Evolutionary conservation across 2,329 filamentous ascomycete species (phyloP).

Genomic region (Exutisphaerella laricina): DNA sequence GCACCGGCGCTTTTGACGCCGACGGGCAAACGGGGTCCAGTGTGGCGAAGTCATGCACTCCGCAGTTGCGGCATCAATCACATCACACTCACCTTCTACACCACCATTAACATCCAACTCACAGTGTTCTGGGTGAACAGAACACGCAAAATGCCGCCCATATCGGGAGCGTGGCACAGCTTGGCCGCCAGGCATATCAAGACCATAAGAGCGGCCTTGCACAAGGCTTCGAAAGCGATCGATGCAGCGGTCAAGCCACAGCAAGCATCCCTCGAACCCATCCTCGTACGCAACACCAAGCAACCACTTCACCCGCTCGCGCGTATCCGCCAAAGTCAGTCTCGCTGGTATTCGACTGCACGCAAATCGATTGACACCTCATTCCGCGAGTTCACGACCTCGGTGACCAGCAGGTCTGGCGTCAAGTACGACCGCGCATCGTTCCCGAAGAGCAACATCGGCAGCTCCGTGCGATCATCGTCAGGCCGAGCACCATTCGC

Average conservation of each 20-base stretch:
- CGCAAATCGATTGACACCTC: constrained; percentile 41
- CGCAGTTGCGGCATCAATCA: constrained; percentile 2
- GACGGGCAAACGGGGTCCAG: not conserved
- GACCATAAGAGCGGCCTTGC: constrained; percentile 22
- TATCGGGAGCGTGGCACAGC: constrained; percentile 35
- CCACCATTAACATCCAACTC: constrained; percentile 8
- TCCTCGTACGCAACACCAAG: constrained; percentile 52
- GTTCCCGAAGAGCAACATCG: constrained; percentile 53
- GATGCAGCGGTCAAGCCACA: constrained; percentile 35
- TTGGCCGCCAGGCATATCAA: constrained; percentile 30
- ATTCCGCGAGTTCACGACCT: constrained; percentile 50
- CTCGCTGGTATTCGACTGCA: constrained; percentile 56
- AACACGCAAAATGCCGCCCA: constrained; percentile 33
- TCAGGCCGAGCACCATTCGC: constrained; percentile 79
- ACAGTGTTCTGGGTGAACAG: constrained; percentile 13
- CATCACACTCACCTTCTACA: constrained; percentile 7
- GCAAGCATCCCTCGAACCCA: constrained; percentile 47
- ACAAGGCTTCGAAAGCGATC: constrained; percentile 26
- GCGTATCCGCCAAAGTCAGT: constrained; percentile 58
- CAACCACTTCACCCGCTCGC: constrained; percentile 59
- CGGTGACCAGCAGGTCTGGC: constrained; percentile 32
- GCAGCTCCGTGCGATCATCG: constrained; percentile 54
- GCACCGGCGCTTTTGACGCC: not conserved
- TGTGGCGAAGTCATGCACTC: not conserved
- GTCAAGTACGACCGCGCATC: constrained; percentile 47